Evolutionary conservation across 164 flowering plant species (phyloP), one percentile per base, ranked within the genome.

Genomic region (Vitis rotundifolia): DNA sequence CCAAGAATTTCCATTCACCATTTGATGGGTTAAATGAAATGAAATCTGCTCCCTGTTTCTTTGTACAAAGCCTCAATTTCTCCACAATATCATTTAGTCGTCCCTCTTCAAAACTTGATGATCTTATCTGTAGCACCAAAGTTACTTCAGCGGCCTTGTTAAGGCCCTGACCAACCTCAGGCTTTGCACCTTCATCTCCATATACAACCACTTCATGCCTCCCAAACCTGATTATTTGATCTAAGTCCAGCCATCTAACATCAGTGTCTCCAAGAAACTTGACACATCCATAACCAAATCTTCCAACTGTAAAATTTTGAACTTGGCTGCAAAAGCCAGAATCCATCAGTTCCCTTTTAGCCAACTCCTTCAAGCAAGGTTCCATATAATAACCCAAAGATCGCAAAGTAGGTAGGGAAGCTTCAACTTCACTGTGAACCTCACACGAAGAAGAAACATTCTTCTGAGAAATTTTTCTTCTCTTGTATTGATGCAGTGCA

Each of bases 91-190:
- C 70, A 69, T 68, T 57, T 28, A 61, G 15, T 47, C 65, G 60
- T 12, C 58, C 71, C 15, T 72, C 74, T 47, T 69, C 64, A 14
- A 57, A 73, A 64, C 62, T 67, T 13, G 64, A 62, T 9, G 59
- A 29, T 19, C 71, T 63, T 48, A 69, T 16, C 54, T 81, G 80
- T 44, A 96, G 77, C 13, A 80, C 67, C 79, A 96, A 78, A 77
- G 90, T 91, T 48, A 96, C 98, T 82, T 87, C 91, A 48, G 99
- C 97, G 53, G 90, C 73, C 78, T 93, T 96, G 74, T 96, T 96
- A 22, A 96, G 92, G 58, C 97, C 98, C 73, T 83, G 74, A 53
- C 97, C 98, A 74, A 84, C 80, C 28, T n/a, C 69, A n/a, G 99
- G 98, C 74, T 96, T 93, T 5, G 73, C 68, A 68, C 61, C 76